Evolutionary conservation across 495 filamentous ascomycete genomes (phyloP).

Genomic region (Trichoderma erinaceum): DNA sequence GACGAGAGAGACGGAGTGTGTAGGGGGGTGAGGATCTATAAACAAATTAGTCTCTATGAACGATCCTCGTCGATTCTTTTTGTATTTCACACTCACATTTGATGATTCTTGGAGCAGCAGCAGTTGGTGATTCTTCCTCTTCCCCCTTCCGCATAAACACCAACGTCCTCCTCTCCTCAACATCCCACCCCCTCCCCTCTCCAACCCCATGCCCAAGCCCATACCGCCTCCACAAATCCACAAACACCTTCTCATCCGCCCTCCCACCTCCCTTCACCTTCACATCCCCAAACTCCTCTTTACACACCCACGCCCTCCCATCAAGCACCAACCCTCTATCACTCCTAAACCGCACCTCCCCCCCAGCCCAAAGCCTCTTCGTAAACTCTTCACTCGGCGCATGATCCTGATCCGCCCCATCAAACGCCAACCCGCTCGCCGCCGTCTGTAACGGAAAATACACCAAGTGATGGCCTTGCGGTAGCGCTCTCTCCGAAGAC

Average conservation of each 20-base stretch:
- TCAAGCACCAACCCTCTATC: conserved; percentile 34
- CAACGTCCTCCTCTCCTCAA: conserved; percentile 33
- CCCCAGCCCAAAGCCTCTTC: conserved; percentile 77
- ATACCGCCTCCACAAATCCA: conserved; percentile 36
- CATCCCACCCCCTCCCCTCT: conserved; percentile 15
- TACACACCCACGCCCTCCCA: conserved; percentile 48
- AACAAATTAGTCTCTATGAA: no score
- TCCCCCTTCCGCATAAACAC: conserved; percentile 34
- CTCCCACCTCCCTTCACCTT: conserved; percentile 29
- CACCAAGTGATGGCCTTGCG: conserved; percentile 63
- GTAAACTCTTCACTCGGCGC: conserved; percentile 58
- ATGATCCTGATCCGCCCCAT: conserved; percentile 69
- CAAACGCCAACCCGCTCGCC: conserved; percentile 49
- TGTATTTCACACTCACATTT: conserved; percentile 20
- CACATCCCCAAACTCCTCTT: conserved; percentile 60
- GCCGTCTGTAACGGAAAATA: conserved; percentile 62
- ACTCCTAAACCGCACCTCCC: conserved; percentile 36
- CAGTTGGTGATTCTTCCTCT: conserved; percentile 13
- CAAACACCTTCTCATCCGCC: conserved; percentile 37
- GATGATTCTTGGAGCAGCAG: conserved; percentile 18
- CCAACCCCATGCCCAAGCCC: background rate
- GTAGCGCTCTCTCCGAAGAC: conserved; percentile 30
- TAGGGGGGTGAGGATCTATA: conserved; percentile 23
- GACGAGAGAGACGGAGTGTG: conserved; percentile 33
- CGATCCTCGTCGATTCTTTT: no score